Evolutionary conservation across 495 filamentous ascomycete species (phyloP).

Genomic region (Penicillium canescens): DNA sequence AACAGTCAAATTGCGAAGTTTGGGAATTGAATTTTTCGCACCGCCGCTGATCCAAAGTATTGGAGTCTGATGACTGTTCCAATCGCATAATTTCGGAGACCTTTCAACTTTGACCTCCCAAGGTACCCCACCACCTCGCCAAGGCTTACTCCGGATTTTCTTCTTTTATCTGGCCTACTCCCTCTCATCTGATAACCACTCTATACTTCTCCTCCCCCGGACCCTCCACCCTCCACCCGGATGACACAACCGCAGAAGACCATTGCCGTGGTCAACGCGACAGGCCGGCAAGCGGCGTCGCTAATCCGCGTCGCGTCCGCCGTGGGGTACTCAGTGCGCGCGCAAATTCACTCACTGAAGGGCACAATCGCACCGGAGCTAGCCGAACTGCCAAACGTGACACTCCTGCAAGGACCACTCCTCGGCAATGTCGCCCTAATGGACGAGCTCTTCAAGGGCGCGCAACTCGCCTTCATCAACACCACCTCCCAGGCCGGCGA

Average conservation of each 20-base stretch:
- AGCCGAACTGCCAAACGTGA: conserved; percentile 76
- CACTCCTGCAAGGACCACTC: conserved; percentile 77
- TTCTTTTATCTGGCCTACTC: conserved; percentile 13
- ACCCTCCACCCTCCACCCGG: conserved; percentile 15
- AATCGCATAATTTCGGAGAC: conserved; percentile 26
- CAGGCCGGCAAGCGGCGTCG: conserved; percentile 89
- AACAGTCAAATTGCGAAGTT: neutral
- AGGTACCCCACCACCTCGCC: conserved; percentile 34
- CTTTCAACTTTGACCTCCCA: conserved; percentile 25
- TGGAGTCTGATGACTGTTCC: conserved; percentile 23
- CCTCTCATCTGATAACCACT: conserved; percentile 8
- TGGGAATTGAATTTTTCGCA: neutral
- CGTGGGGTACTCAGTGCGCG: conserved; percentile 86
- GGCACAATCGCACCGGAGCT: conserved; percentile 85
- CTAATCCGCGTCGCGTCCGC: conserved; percentile 90
- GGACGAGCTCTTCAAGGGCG: conserved; percentile 74
- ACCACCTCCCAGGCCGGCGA: conserved; percentile 94
- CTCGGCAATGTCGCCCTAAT: conserved; percentile 70
- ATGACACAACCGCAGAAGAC: conserved; percentile 63
- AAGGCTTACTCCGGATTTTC: conserved; percentile 32
- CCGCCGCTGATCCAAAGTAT: neutral
- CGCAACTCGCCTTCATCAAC: conserved; percentile 93
- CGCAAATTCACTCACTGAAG: conserved; percentile 80
- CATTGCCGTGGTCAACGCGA: conserved; percentile 90
- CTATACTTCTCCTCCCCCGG: neutral